Conservation (phyloP, 169 alveolate genomes). For the Cryptosporidium andersoni region DNA sequence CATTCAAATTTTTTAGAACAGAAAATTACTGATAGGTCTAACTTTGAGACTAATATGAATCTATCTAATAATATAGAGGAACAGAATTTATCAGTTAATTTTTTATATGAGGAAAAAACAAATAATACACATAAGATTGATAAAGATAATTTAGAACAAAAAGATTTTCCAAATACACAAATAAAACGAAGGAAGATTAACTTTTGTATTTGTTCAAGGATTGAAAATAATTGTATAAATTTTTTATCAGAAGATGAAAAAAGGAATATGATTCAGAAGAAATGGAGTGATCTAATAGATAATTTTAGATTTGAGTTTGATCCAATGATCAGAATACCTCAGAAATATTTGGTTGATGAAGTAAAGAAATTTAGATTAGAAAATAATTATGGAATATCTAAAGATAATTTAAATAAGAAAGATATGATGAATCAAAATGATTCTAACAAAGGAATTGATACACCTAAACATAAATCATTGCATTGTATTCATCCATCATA, state of each 20-base stretch:
- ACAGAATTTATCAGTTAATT: background rate
- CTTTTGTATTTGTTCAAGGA: constrained; percentile 17
- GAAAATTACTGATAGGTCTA: too few relatives aligned
- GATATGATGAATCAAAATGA: constrained; percentile 70
- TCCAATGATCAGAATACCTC: constrained; percentile 81
- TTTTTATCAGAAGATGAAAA: constrained; percentile 24
- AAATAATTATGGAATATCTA: constrained; percentile 12
- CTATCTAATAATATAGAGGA: background rate
- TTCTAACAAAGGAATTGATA: background rate
- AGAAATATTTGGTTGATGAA: constrained; percentile 71
- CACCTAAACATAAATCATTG: too few relatives aligned
- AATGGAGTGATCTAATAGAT: constrained; percentile 79
- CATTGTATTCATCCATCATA: too few relatives aligned
- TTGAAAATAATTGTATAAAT: constrained; percentile 27
- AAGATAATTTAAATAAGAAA: constrained; percentile 61
- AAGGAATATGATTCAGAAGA: constrained; percentile 70
- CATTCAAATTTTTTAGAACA: too few relatives aligned
- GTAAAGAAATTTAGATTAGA: constrained; percentile 62
- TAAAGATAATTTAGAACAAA: background rate
- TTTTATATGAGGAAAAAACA: background rate
- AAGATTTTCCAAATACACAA: background rate
- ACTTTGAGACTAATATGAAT: background rate
- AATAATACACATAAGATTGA: background rate
- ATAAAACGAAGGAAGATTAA: background rate
- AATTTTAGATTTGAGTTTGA: constrained; percentile 80